These are phyloP conservation scores for Yamadazyma jaroonii DNA, from an alignment of 1,139 yeast species.

Conservation along the genomic window DNA sequence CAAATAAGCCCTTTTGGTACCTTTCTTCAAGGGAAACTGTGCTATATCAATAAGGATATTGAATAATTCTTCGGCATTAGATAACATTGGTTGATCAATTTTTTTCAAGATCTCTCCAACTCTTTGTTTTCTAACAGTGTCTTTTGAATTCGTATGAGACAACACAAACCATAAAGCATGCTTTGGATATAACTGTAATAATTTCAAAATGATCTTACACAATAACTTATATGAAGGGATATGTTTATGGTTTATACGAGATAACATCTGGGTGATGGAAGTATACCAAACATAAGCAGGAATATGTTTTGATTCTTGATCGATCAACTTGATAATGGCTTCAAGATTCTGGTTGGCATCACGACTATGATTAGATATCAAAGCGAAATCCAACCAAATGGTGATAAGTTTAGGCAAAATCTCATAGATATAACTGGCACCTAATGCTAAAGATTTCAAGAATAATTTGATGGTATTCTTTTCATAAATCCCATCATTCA, in stretches of 20 bases:
- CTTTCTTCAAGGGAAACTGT: constrained; percentile 31
- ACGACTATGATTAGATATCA: constrained; percentile 21
- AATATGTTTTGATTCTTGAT: constrained; percentile 41
- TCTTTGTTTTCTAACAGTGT: constrained; percentile 50
- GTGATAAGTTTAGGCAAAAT: constrained; percentile 87
- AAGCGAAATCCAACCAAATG: constrained; percentile 87
- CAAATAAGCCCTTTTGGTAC: constrained; percentile 28
- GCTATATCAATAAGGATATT: constrained; percentile 36
- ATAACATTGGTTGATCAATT: constrained; percentile 9
- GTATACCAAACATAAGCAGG: constrained; percentile 77
- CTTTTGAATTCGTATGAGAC: constrained; percentile 71
- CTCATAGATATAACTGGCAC: constrained; percentile 72
- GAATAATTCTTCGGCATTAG: constrained; percentile 31
- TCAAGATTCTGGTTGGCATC: constrained; percentile 39
- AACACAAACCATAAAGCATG: constrained; percentile 85
- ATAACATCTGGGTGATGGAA: constrained; percentile 80
- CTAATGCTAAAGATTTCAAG: constrained; percentile 64
- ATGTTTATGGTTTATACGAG: constrained; percentile 71
- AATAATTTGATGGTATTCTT: constrained; percentile 63
- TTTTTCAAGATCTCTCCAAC: constrained; percentile 32
- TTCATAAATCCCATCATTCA: constrained; percentile 62
- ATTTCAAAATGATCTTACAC: constrained; percentile 51
- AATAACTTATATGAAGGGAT: constrained; percentile 55
- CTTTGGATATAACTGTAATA: constrained; percentile 68
- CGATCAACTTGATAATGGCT: constrained; percentile 53